A percentile compares a stretch with the other conserved stretches of the same genome.
These are phyloP conservation scores for Tubosaeta sp. DNA, from an alignment of 768 basidiomycete genomes.

Conservation along the genomic window DNA sequence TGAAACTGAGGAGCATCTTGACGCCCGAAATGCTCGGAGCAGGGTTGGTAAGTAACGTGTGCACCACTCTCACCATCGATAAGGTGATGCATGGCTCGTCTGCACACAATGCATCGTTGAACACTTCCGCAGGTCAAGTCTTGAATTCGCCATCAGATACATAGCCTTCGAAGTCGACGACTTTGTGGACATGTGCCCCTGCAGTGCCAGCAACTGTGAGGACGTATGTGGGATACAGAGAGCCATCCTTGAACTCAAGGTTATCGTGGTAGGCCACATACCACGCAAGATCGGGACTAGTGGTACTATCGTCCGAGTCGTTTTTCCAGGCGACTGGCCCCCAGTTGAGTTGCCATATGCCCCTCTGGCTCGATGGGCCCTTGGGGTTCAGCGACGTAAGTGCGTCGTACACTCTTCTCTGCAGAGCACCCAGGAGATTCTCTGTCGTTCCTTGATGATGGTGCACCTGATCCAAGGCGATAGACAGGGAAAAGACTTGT, in stretches of 20 bases:
- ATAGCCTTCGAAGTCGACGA: constrained; percentile 6
- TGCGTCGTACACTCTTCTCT: background rate
- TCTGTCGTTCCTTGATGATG: background rate
- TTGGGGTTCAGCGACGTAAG: background rate
- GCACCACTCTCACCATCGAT: background rate
- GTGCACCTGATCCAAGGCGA: background rate
- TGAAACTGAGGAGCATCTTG: constrained; percentile 1
- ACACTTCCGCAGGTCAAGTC: background rate
- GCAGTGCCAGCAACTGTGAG: constrained; percentile 4
- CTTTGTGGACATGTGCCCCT: background rate
- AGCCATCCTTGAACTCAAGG: constrained; percentile 6
- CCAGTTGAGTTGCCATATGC: constrained; percentile 4
- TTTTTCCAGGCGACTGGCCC: constrained; percentile 9
- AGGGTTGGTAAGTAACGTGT: constrained; percentile 1
- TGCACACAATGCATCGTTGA: background rate
- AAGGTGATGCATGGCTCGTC: background rate
- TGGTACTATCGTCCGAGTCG: background rate
- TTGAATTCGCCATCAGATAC: background rate
- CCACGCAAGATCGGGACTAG: constrained; percentile 7
- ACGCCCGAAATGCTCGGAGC: background rate
- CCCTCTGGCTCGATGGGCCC: background rate
- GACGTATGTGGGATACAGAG: constrained; percentile 5
- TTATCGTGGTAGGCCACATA: constrained; percentile 4
- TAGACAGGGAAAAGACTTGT: constrained; percentile 8
- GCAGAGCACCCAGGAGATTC: background rate